These are phyloP conservation scores for Sphaerostilbella broomeana DNA, from an alignment of 2,329 filamentous ascomycete species.

Conservation along the genomic window DNA sequence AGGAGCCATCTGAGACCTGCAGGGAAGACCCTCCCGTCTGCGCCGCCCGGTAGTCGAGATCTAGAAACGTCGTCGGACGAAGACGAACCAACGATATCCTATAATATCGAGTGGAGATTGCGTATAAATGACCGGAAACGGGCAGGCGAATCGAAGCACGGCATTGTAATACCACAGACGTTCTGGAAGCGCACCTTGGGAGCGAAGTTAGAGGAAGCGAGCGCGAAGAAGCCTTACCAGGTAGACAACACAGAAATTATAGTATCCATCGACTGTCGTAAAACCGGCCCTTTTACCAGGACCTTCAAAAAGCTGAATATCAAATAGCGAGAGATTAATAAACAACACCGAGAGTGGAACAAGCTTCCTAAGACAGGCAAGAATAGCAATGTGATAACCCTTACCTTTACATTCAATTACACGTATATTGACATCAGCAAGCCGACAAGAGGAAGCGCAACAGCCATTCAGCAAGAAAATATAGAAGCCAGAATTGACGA, in stretches of 20 bases:
- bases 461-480: conserved; percentile 9
- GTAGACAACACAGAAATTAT: conserved; percentile 10
- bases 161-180: conserved; percentile 4
- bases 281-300: neutral
- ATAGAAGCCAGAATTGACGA: conserved; percentile 12
- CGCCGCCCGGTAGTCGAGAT: neutral
- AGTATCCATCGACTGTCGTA: neutral
- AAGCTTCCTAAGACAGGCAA: conserved; percentile 10
- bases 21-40: conserved; percentile 2
- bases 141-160: conserved; percentile 6
- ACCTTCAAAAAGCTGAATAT: conserved; percentile 5
- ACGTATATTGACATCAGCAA: conserved; percentile 7
- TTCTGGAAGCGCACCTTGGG: conserved; percentile 6
- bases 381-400: conserved; percentile 11
- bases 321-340: conserved; percentile 9
- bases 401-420: conserved; percentile 10
- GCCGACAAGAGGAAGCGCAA: conserved; percentile 6
- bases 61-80: conserved; percentile 7
- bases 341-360: conserved; percentile 9
- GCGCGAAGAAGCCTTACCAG: conserved; percentile 8
- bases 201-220: conserved; percentile 6
- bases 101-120: conserved; percentile 11
- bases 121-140: conserved; percentile 1
- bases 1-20: conserved; percentile 9
- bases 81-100: conserved; percentile 9